Evolutionary conservation across 2,329 filamentous ascomycete species (phyloP).

Genomic region (Neodidymelliopsis sp.): DNA sequence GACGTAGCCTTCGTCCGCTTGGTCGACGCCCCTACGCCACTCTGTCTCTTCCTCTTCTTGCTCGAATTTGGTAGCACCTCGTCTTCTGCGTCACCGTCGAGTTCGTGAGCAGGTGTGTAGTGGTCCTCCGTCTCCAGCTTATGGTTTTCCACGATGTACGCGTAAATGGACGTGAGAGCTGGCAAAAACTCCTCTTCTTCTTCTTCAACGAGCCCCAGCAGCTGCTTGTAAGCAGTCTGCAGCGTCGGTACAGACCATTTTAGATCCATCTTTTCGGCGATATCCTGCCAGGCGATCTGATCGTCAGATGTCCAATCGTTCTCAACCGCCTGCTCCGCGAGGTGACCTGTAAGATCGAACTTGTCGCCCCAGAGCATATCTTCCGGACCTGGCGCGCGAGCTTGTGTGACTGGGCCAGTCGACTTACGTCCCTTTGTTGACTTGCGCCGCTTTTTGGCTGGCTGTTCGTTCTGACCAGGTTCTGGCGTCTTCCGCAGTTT

Average conservation of each 20-base stretch:
- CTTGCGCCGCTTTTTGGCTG: slow-evolving; percentile 5
- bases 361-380: slow-evolving; percentile 53
- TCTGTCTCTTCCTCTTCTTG: slow-evolving; percentile 20
- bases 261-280: slow-evolving; percentile 9
- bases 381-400: slow-evolving; percentile 21
- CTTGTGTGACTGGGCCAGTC: neutral
- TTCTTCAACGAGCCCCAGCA: slow-evolving; percentile 21
- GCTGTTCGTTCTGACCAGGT: neutral
- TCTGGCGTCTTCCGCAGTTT: slow-evolving; percentile 14
- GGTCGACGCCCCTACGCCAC: neutral
- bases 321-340: slow-evolving; percentile 21
- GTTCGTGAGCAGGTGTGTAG: slow-evolving; percentile 12
- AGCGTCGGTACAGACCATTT: slow-evolving; percentile 32
- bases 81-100: neutral
- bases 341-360: slow-evolving; percentile 50
- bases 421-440: slow-evolving; percentile 1
- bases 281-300: slow-evolving; percentile 46
- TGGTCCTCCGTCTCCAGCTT: slow-evolving; percentile 21
- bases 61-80: neutral
- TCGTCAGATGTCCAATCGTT: slow-evolving; percentile 32
- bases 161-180: slow-evolving; percentile 31
- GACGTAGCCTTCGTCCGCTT: neutral
- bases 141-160: slow-evolving; percentile 24
- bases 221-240: slow-evolving; percentile 27
- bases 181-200: slow-evolving; percentile 7